phyloP scores from a whole-genome alignment of 805 yeast genomes.

The Lachancea nothofagi region DNA sequence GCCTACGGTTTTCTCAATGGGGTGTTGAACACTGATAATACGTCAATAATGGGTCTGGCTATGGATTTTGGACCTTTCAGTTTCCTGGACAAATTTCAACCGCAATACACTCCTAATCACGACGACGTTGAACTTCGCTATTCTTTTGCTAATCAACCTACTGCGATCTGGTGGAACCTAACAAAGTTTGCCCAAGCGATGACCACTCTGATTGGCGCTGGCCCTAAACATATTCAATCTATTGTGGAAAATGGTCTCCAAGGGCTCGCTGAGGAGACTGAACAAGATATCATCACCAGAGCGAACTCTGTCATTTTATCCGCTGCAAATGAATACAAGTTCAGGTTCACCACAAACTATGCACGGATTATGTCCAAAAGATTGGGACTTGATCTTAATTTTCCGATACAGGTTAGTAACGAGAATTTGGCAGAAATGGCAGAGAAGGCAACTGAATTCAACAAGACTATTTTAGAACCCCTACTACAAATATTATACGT shows the following conservation, averaged over 20 bases:
- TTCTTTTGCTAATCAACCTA: slow-evolving; percentile 77
- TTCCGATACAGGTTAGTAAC: slow-evolving; percentile 35
- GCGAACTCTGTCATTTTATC: slow-evolving; percentile 60
- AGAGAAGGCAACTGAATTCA: slow-evolving; percentile 17
- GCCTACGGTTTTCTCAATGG: slow-evolving; percentile 91
- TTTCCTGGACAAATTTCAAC: slow-evolving; percentile 79
- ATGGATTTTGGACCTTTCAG: slow-evolving; percentile 96
- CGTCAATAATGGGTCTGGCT: slow-evolving; percentile 80
- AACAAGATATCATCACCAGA: slow-evolving; percentile 47
- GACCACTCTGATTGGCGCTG: slow-evolving; percentile 76
- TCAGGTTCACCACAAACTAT: slow-evolving; percentile 54
- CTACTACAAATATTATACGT: slow-evolving; percentile 54
- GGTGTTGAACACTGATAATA: slow-evolving; percentile 89
- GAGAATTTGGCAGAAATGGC: slow-evolving; percentile 14
- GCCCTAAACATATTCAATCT: slow-evolving; percentile 45
- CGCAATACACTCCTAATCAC: slow-evolving; percentile 80
- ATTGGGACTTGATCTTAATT: slow-evolving; percentile 53
- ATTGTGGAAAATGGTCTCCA: slow-evolving; percentile 26
- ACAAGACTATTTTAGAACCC: slow-evolving; percentile 44
- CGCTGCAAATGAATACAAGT: slow-evolving; percentile 62
- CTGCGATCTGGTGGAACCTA: slow-evolving; percentile 89
- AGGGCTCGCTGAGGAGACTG: slow-evolving; percentile 45
- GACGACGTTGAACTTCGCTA: slow-evolving; percentile 73
- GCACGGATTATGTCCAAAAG: slow-evolving; percentile 53
- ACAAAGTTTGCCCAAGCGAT: slow-evolving; percentile 77